Evolutionary conservation across 805 yeast species (phyloP).

Genomic region (Sugiyamaella lignohabitans): DNA sequence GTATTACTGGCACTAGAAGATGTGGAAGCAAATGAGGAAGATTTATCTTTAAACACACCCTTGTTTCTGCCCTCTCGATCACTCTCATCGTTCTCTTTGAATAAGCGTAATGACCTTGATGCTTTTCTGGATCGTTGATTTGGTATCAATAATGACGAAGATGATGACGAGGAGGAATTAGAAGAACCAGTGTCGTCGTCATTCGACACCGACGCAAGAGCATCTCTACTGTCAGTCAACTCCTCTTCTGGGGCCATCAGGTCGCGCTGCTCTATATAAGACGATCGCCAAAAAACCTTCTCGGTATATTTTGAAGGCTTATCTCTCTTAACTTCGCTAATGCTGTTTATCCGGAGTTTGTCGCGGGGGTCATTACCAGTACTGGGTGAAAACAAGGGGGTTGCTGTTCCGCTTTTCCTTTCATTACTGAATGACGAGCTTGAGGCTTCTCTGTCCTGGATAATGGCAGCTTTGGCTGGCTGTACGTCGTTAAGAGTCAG

Average conservation of each 20-base stretch:
- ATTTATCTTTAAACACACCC: no score
- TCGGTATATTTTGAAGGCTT: not conserved
- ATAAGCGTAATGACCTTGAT: conserved; percentile 34
- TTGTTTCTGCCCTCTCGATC: not conserved
- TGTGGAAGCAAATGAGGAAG: no score
- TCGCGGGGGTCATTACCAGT: no score
- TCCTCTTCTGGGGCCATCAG: not conserved
- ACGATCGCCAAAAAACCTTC: not conserved
- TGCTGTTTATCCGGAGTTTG: no score
- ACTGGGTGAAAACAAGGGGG: no score
- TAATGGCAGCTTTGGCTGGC: not conserved
- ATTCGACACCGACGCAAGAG: not conserved
- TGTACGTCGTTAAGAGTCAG: not conserved
- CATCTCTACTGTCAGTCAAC: no score
- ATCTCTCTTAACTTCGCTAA: not conserved
- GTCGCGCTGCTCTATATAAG: not conserved
- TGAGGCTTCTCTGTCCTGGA: not conserved
- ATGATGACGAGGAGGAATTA: not conserved
- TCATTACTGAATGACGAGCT: not conserved
- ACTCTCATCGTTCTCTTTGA: conserved; percentile 26
- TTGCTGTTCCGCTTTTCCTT: not conserved
- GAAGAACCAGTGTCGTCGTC: not conserved
- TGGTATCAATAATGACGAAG: not conserved
- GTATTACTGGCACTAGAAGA: not conserved
- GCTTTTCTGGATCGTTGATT: conserved; percentile 32